Evolutionary conservation across 768 basidiomycete species (phyloP).

Genomic region (Candolleomyces aberdarensis): DNA sequence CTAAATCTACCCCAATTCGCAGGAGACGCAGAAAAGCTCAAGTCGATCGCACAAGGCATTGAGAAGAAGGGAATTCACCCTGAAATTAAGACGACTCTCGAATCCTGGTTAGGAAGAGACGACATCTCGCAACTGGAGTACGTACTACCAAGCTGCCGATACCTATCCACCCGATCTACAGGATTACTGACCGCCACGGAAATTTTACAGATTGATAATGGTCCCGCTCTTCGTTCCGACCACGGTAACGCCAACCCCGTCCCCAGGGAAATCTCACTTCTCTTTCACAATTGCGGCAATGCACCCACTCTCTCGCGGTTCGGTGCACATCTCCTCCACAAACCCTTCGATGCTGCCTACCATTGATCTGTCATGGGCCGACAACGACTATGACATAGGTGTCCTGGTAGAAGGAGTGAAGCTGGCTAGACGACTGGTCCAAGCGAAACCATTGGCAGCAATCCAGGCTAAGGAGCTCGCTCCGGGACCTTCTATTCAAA

Average conservation of each 20-base stretch:
- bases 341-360: conserved; percentile 9
- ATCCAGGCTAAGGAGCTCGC: conserved; percentile 5
- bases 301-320: conserved; percentile 38
- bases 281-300: conserved; percentile 17
- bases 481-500: conserved; percentile 17
- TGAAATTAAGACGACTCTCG: neutral
- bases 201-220: conserved; percentile 1
- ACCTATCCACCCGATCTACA: no score
- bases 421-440: conserved; percentile 7
- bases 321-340: conserved; percentile 21
- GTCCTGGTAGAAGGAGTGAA: conserved; percentile 17
- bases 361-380: conserved; percentile 11
- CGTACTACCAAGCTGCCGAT: neutral
- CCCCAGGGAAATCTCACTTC: conserved; percentile 5
- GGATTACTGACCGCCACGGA: neutral
- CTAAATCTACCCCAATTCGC: neutral
- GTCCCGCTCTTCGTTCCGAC: conserved; percentile 1
- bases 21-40: neutral
- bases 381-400: conserved; percentile 12
- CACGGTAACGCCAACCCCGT: neutral
- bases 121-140: conserved; percentile 9
- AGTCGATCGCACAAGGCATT: neutral
- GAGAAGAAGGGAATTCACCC: neutral
- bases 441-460: conserved; percentile 6
- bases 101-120: neutral